These are phyloP conservation scores for Diaporthe eres DNA, from an alignment of 2,329 filamentous ascomycete species.

Conservation along the genomic window DNA sequence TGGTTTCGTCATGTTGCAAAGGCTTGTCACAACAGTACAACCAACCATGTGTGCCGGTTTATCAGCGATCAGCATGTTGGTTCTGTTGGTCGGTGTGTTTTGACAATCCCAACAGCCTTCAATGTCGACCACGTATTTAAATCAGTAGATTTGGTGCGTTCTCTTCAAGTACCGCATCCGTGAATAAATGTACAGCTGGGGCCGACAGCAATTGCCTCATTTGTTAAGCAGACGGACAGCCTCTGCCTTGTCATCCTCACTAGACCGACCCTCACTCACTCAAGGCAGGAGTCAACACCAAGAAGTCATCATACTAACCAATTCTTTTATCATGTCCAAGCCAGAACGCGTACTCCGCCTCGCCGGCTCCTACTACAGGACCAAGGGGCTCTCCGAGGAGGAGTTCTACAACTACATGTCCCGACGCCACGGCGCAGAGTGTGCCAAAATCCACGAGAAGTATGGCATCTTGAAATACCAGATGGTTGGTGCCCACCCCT, in stretches of 20 bases:
- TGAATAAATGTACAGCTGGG: not conserved
- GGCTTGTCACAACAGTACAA: not conserved
- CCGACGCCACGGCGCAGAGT: slow-evolving; percentile 1
- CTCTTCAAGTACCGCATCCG: no score
- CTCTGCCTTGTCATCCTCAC: not conserved
- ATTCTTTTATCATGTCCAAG: slow-evolving; percentile 46
- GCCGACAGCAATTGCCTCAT: not conserved
- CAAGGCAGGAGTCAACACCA: not conserved
- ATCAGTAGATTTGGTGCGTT: not conserved
- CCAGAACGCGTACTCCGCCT: slow-evolving; percentile 13
- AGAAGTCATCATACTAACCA: not conserved
- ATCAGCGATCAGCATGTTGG: not conserved
- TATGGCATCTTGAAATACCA: not conserved
- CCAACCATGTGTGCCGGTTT: not conserved
- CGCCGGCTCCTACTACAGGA: not conserved
- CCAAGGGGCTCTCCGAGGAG: not conserved
- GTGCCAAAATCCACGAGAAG: slow-evolving; percentile 5
- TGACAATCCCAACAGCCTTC: not conserved
- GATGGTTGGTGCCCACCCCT: not conserved
- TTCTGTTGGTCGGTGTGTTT: not conserved
- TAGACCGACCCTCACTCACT: not conserved
- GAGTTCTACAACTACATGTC: slow-evolving; percentile 14
- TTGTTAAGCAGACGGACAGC: not conserved
- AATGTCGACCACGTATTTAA: no score
- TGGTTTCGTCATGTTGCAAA: no score